Evolutionary conservation across 140 eudicot genomes (phyloP).

Genomic region (Senecio squalidus): DNA sequence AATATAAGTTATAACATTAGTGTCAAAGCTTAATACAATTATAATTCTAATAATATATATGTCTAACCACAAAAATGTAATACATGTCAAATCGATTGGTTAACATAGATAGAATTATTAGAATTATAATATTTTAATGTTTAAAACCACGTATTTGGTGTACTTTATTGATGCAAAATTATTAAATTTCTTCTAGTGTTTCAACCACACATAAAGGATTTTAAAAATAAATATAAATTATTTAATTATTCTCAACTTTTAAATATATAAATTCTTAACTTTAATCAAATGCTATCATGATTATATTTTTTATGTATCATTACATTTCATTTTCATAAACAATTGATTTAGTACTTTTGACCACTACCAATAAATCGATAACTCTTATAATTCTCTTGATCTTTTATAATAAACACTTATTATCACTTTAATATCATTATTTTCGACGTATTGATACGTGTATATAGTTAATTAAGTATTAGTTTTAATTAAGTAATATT

Average conservation of each 20-base stretch:
- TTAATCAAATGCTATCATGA: constrained; percentile 19
- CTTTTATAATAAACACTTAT: not conserved
- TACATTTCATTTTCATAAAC: constrained; percentile 10
- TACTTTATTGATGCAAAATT: too few relatives aligned
- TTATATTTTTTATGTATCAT: constrained; percentile 7
- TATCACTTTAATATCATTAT: not conserved
- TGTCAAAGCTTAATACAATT: too few relatives aligned
- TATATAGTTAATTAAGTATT: not conserved
- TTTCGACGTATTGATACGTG: constrained; percentile 20
- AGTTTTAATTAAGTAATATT: not conserved
- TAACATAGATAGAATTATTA: too few relatives aligned
- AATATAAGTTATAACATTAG: too few relatives aligned
- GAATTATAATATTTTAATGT: too few relatives aligned
- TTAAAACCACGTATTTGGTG: too few relatives aligned
- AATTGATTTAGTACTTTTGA: constrained; percentile 2
- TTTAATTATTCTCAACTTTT: not conserved
- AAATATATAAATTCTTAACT: not conserved
- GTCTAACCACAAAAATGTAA: too few relatives aligned
- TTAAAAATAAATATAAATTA: too few relatives aligned
- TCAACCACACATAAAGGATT: too few relatives aligned
- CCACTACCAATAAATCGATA: constrained; percentile 3
- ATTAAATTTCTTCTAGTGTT: too few relatives aligned
- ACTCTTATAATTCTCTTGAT: constrained; percentile 7
- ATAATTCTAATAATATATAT: too few relatives aligned
- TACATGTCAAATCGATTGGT: too few relatives aligned